Evolutionary conservation across 441 rosid genomes (phyloP), one percentile per base, ranked within the genome.

Genomic region (Pelargonium myrrhifolium): DNA sequence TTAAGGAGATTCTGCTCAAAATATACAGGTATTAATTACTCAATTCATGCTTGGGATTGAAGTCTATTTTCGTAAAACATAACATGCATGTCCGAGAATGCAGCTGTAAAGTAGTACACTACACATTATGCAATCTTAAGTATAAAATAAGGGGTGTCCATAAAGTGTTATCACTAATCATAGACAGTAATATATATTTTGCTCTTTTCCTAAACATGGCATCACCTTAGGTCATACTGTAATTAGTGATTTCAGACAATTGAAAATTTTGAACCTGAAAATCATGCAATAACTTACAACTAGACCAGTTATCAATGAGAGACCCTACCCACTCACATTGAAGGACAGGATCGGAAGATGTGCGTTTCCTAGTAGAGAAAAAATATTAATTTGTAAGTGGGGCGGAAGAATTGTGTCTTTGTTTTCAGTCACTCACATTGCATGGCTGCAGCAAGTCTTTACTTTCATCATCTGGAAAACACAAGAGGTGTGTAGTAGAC

Each of bases 1-100:
- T 89, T 59, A 86, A 79, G 81, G 83, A 87, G 69, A 81, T 83
- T 65, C 78, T 91, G 73, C 86, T 86, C 84, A 79, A 76, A 72
- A 67, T 91, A 26, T 71, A 85, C 65, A 71, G 82, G 92, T 91
- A 73, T 78, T 82, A 65, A 24, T 49, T n/a, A 31, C 58, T 45
- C 26, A n/a, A n/a, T 58, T 12, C 61, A 42, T 64, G 9, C 35
- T 53, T 12, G 14, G 35, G 37, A 31, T 3, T 6, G 4, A 31
- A 31, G 37, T 51, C 42, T 24, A 17, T 28, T 26, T 63, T 15
- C 26, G 24, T 4, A 58, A 22, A 18, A 18, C 2, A 28, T n/a
- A 22, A 22, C 37, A 31, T 5, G 6, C 60, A 58, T 58, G 31
- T 58, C 31, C 7, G 24, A 58, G 4, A 58, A 22, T 28, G 14